Percentiles rank a stretch among this genome's conserved stretches.
These are phyloP conservation scores for Phytomonas francai DNA, from an alignment of 208 protist species.

Conservation along the genomic window DNA sequence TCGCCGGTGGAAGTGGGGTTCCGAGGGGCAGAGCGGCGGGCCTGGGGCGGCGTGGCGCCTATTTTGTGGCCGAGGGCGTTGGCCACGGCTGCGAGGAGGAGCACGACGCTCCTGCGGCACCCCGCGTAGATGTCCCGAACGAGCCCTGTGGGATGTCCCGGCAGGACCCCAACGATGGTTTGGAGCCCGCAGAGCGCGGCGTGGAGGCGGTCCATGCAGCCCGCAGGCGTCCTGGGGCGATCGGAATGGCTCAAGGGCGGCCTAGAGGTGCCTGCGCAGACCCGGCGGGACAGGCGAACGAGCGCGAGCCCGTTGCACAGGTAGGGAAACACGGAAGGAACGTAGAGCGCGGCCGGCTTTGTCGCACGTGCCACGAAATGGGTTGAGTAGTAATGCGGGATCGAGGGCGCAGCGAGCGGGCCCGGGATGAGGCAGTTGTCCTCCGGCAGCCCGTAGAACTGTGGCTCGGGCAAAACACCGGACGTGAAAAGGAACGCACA, in stretches of 20 bases:
- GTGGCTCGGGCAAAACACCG: conserved; percentile 44
- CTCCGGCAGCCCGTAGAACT: conserved; percentile 37
- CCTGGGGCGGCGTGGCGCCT: background rate
- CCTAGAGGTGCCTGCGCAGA: background rate
- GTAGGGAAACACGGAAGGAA: conserved; percentile 73
- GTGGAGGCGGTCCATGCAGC: conserved; percentile 50
- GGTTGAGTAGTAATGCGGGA: conserved; percentile 20
- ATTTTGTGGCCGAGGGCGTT: background rate
- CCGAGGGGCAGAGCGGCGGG: background rate
- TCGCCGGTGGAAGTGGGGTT: too few species aligned
- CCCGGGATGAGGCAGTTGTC: conserved; percentile 49
- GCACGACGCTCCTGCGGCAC: conserved; percentile 8
- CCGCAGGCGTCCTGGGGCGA: conserved; percentile 40
- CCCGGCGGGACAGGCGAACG: conserved; percentile 26
- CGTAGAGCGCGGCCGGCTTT: conserved; percentile 33
- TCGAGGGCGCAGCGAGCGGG: conserved; percentile 40
- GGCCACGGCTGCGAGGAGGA: background rate
- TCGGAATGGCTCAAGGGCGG: conserved; percentile 12
- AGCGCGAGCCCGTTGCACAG: conserved; percentile 67
- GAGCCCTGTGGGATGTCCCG: conserved; percentile 9
- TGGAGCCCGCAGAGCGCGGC: conserved; percentile 27
- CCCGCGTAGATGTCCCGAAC: conserved; percentile 21
- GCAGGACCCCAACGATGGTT: background rate
- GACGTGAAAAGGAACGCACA: conserved; percentile 39
- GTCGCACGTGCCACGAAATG: conserved; percentile 12